These are phyloP conservation scores for Candida maesae DNA, from an alignment of 805 yeast genomes.

Conservation along the genomic window DNA sequence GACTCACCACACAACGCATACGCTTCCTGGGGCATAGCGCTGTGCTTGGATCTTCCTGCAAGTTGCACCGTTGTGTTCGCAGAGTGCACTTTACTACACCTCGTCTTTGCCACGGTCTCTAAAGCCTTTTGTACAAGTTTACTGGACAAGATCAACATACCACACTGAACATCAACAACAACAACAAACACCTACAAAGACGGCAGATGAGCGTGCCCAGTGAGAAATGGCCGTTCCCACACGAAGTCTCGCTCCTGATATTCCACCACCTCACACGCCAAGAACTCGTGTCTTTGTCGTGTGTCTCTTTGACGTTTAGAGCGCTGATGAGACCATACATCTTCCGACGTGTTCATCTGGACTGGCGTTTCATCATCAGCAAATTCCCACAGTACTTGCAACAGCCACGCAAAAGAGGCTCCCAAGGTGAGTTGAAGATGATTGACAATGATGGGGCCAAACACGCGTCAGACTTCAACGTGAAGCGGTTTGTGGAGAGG, in stretches of 20 bases:
- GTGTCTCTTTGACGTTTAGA: conserved; percentile 8
- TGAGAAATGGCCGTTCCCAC: conserved; percentile 17
- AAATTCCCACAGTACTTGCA: conserved; percentile 6
- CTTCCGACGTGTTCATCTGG: conserved; percentile 11
- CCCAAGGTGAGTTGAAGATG: neutral
- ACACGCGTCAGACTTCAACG: neutral
- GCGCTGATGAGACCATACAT: conserved; percentile 20
- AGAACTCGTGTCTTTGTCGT: conserved; percentile 17
- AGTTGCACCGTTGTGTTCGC: too few relatives aligned
- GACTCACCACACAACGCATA: too few relatives aligned
- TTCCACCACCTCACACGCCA: conserved; percentile 16
- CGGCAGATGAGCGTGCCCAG: too few relatives aligned
- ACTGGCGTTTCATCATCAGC: conserved; percentile 18
- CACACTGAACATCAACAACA: neutral
- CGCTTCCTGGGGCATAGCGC: too few relatives aligned
- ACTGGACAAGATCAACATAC: too few relatives aligned
- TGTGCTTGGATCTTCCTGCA: too few relatives aligned
- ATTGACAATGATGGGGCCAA: neutral
- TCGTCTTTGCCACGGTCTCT: too few relatives aligned
- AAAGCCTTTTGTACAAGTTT: too few relatives aligned
- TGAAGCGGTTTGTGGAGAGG: conserved; percentile 21
- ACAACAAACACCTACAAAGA: neutral
- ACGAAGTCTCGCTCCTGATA: conserved; percentile 19
- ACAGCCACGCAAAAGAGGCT: conserved; percentile 5
- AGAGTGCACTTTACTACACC: too few relatives aligned